A percentile compares a stretch with the other conserved stretches of the same genome.
Evolutionary conservation across 306 rosid genomes (phyloP).

Genomic region (Erythrophleum fordii): DNA sequence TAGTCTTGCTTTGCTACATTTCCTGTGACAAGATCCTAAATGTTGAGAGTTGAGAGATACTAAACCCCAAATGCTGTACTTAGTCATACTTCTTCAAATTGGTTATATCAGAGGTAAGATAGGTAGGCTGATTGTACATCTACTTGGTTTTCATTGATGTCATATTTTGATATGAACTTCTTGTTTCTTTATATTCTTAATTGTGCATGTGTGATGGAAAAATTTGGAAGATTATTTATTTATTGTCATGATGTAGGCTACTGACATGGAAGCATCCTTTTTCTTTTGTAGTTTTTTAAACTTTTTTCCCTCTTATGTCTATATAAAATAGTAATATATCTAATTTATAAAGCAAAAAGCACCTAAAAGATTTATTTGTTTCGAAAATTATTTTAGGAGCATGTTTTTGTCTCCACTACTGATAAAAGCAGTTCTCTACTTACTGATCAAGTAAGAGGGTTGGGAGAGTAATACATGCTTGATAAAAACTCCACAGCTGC

Average conservation of each 20-base stretch:
- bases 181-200: not conserved
- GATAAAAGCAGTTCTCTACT: not conserved
- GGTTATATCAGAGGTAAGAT: slow-evolving; percentile 2
- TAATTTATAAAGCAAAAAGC: not conserved
- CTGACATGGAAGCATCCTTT: not conserved
- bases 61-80: not conserved
- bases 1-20: not conserved
- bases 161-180: not conserved
- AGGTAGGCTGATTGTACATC: not conserved
- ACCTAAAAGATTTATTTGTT: not conserved
- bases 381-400: not conserved
- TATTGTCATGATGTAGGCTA: not conserved
- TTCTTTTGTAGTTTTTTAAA: not conserved
- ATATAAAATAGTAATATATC: not conserved
- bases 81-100: not conserved
- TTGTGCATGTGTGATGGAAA: not conserved
- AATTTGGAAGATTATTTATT: not conserved
- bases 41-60: not conserved
- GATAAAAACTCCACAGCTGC: not conserved
- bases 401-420: not conserved
- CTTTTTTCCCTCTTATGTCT: not conserved
- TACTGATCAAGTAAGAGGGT: not conserved
- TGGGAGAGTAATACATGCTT: not conserved
- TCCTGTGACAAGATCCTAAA: slow-evolving; percentile 5
- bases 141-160: not conserved